These are phyloP conservation scores for Metrosideros polymorpha DNA, from an alignment of 441 rosid genomes.

Conservation along the genomic window DNA sequence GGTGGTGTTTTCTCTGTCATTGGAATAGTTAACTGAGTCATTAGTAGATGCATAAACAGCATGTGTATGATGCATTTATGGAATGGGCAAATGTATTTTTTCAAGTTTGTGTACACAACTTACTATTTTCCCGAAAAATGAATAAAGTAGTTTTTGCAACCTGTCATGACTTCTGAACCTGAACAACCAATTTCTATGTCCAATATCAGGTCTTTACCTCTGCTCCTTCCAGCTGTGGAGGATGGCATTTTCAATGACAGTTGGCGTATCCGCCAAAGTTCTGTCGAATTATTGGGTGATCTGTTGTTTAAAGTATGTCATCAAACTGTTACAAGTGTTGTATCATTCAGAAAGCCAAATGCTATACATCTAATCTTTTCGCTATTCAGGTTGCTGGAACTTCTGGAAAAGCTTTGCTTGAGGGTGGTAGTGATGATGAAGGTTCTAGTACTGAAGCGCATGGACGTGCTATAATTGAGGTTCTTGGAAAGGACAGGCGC, in stretches of 20 bases:
- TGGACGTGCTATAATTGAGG: constrained; percentile 99
- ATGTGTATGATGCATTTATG: neutral
- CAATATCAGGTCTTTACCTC: constrained; percentile 73
- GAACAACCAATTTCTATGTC: neutral
- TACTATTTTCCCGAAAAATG: neutral
- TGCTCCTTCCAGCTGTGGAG: constrained; percentile 99
- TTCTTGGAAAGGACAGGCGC: constrained; percentile 92
- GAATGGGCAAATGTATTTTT: neutral
- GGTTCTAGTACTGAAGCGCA: constrained; percentile 99
- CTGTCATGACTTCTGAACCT: neutral
- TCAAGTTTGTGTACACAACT: neutral
- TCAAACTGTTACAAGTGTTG: neutral
- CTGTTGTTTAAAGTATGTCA: constrained; percentile 82
- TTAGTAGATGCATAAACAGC: neutral
- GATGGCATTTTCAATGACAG: constrained; percentile 97
- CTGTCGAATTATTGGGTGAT: constrained; percentile 97
- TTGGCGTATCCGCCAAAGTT: constrained; percentile 99
- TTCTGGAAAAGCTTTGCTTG: constrained; percentile 97
- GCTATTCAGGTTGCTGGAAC: constrained; percentile 94
- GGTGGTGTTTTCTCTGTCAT: neutral
- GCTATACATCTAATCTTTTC: neutral
- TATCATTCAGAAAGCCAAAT: neutral
- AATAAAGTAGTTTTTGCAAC: neutral
- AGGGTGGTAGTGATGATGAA: constrained; percentile 99
- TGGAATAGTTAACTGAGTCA: neutral